These are phyloP conservation scores for Coleophoma cylindrospora DNA, from an alignment of 2,329 filamentous ascomycete species.

Conservation along the genomic window DNA sequence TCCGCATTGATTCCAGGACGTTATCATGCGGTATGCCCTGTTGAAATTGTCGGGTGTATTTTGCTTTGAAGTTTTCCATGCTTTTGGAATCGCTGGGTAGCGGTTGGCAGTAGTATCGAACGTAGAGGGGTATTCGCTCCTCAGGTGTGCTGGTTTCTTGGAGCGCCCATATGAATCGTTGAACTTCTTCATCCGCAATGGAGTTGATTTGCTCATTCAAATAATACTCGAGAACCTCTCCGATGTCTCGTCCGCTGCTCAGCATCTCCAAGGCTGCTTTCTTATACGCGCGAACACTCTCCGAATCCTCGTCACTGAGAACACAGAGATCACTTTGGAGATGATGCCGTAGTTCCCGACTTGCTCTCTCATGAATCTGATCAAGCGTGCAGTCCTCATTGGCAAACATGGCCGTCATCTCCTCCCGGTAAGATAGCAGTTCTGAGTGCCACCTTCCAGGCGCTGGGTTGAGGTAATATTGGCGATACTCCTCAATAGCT, in stretches of 20 bases:
- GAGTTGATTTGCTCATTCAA: conserved; percentile 5
- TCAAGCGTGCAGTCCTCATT: conserved; percentile 11
- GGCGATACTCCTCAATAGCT: conserved; percentile 20
- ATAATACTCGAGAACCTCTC: conserved; percentile 12
- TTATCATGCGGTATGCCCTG: conserved; percentile 15
- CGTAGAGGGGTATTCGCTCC: conserved; percentile 18
- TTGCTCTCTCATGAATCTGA: conserved; percentile 17
- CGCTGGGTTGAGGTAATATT: conserved; percentile 20
- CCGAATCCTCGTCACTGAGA: conserved; percentile 3
- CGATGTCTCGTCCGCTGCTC: conserved; percentile 5
- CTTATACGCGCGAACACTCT: conserved; percentile 6
- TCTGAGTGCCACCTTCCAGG: conserved; percentile 16
- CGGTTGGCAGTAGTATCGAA: conserved; percentile 20
- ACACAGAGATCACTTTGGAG: conserved; percentile 16
- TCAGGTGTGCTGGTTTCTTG: conserved; percentile 14
- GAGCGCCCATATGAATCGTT: conserved; percentile 1
- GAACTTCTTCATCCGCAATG: conserved; percentile 6
- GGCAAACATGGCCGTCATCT: conserved; percentile 16
- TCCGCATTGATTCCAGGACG: conserved; percentile 18
- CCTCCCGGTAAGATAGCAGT: conserved; percentile 10
- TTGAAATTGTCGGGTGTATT: conserved; percentile 23
- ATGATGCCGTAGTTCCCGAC: conserved; percentile 16
- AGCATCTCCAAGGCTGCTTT: conserved; percentile 6
- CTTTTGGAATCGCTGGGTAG: conserved; percentile 12
- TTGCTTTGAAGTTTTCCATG: conserved; percentile 21